phyloP scores from a whole-genome alignment of 2,329 filamentous ascomycete genomes.

The Alternaria sp. region DNA sequence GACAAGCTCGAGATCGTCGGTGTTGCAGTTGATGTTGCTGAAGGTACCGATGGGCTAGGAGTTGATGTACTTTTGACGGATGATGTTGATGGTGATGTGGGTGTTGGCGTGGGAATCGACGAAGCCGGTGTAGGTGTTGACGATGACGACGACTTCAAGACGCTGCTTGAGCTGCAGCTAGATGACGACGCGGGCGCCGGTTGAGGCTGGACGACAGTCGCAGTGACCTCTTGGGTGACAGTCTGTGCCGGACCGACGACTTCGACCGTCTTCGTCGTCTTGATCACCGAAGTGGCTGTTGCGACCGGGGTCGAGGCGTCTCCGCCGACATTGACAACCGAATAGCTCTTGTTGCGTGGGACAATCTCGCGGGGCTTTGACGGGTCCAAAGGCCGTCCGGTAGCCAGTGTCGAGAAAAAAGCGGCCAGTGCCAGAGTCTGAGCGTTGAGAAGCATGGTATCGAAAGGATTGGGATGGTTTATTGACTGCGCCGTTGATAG shows the following conservation, averaged over 20 bases:
- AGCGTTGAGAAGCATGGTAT: slow-evolving; percentile 36
- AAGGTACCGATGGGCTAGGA: slow-evolving; percentile 27
- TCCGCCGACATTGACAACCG: slow-evolving; percentile 50
- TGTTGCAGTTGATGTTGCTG: slow-evolving; percentile 21
- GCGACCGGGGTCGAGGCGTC: slow-evolving; percentile 33
- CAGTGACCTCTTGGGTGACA: slow-evolving; percentile 32
- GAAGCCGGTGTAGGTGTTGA: neutral
- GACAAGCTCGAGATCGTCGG: slow-evolving; percentile 16
- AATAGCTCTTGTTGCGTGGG: slow-evolving; percentile 42
- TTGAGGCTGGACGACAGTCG: slow-evolving; percentile 19
- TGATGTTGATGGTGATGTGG: neutral
- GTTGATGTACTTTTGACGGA: neutral
- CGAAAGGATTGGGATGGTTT: slow-evolving; percentile 14
- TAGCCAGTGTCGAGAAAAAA: slow-evolving; percentile 28
- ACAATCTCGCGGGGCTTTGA: slow-evolving; percentile 18
- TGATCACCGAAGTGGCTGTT: slow-evolving; percentile 28
- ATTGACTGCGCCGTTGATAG: slow-evolving; percentile 7
- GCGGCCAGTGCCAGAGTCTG: slow-evolving; percentile 26
- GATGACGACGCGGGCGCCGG: slow-evolving; percentile 19
- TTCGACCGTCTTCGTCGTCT: slow-evolving; percentile 35
- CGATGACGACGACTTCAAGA: slow-evolving; percentile 4
- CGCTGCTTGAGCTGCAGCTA: slow-evolving; percentile 19
- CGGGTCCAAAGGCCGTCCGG: slow-evolving; percentile 36
- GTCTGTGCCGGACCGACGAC: slow-evolving; percentile 31
- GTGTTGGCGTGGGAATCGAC: slow-evolving; percentile 1